Evolutionary conservation across 2,329 filamentous ascomycete genomes (phyloP), one percentile per base, ranked within the genome.

Genomic region (Paraphaeosphaeria sporulosa): DNA sequence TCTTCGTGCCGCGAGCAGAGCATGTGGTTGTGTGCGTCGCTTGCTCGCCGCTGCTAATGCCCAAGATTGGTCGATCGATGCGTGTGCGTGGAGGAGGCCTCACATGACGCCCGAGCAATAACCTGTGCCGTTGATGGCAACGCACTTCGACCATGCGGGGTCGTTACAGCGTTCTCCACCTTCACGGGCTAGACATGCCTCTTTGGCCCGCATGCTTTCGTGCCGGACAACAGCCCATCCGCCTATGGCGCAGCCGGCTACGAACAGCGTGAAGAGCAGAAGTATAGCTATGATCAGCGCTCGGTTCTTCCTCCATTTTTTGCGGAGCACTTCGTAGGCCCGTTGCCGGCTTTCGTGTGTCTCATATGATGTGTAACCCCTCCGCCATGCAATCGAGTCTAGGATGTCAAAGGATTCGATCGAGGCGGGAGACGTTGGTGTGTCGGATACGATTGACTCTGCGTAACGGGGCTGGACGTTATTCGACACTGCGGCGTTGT

Each of bases 381-480:
- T 62, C 19, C 72, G 68, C 74, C 75, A 76, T 48, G 73, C 70
- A 44, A 73, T 68, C 23, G 64, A 69, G 32, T 76, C 74, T 21
- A 75, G 61, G 42, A 75, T 66, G 53, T 76, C 74, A 57, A 77
- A 74, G 17, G 73, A 73, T 55, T 76, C 71, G 19, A 76, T 67
- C 1, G 72, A 75, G 10, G 73, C 69, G 27, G 73, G 74, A 10
- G 74, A 76, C n/a, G 72, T 71, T 13, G 74, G 75, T n/a, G 71
- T 69, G 23, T 71, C 73, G 1, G 70, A 66, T 12, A 66, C 54
- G 48, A 76, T 73, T 21, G 62, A 63, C 42, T 76, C 73, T 32
- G 72, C 72, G 62, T 76, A 76, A 49, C 69, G 71, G 10, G 73
- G 72, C 52, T 66, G 74, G 32, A 76, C 57, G 38, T 64, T 71